These are phyloP conservation scores for Boletellus ananiceps DNA, from an alignment of 768 basidiomycete species.

Conservation along the genomic window DNA sequence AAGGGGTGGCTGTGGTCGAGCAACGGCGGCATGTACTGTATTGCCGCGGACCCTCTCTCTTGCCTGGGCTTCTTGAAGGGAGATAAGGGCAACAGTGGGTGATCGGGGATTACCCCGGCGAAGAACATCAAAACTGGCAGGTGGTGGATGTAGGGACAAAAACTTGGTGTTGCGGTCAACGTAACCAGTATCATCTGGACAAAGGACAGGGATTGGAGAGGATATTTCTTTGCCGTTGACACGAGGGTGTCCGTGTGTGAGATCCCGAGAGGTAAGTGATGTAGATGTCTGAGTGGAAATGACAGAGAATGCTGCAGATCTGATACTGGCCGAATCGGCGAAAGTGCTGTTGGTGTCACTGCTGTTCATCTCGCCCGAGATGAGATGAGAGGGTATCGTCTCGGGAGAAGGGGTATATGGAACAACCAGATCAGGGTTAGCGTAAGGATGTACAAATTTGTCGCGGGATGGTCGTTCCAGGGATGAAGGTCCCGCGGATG, in stretches of 20 bases:
- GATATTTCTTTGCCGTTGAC: constrained; percentile 53
- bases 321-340: constrained; percentile 41
- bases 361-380: constrained; percentile 34
- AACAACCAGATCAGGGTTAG: constrained; percentile 65
- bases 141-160: constrained; percentile 31
- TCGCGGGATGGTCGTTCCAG: constrained; percentile 33
- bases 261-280: constrained; percentile 21
- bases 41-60: constrained; percentile 53
- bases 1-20: constrained; percentile 28
- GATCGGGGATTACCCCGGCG: constrained; percentile 49
- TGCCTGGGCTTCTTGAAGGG: constrained; percentile 75
- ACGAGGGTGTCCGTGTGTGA: constrained; percentile 15
- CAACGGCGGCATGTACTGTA: constrained; percentile 33
- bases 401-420: constrained; percentile 32
- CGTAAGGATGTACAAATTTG: constrained; percentile 65
- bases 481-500: constrained; percentile 25
- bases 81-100: constrained; percentile 62
- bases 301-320: constrained; percentile 33
- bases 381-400: constrained; percentile 25
- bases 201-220: constrained; percentile 44
- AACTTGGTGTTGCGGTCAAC: constrained; percentile 29
- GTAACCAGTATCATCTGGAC: constrained; percentile 24
- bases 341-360: constrained; percentile 53
- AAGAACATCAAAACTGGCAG: constrained; percentile 32
- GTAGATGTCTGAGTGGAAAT: constrained; percentile 34